Evolutionary conservation across 2,329 filamentous ascomycete species (phyloP).

Genomic region (Neurospora sp.): DNA sequence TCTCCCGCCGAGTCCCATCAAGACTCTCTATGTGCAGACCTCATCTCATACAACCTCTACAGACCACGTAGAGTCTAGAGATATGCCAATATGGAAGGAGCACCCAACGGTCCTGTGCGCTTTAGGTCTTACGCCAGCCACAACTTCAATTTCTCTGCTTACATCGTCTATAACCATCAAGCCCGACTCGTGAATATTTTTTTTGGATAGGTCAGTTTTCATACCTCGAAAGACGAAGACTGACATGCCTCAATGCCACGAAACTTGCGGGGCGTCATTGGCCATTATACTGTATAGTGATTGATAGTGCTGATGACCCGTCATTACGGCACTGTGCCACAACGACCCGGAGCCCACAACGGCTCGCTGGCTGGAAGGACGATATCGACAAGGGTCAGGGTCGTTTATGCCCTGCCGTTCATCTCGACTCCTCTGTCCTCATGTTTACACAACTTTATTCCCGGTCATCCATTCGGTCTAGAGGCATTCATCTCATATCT

Average conservation of each 20-base stretch:
- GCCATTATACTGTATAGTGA: background rate
- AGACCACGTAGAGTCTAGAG: background rate
- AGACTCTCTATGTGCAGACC: background rate
- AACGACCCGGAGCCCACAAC: background rate
- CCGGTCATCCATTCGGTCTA: background rate
- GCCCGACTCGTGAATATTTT: background rate
- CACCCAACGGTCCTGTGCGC: background rate
- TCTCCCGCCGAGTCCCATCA: background rate
- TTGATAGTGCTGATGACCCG: background rate
- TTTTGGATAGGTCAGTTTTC: background rate
- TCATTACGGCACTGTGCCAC: background rate
- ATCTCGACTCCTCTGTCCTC: background rate
- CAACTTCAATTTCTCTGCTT: background rate
- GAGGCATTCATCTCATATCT: background rate
- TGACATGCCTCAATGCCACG: background rate
- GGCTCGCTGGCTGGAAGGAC: background rate
- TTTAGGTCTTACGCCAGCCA: background rate
- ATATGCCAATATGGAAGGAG: background rate
- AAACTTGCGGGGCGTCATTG: background rate
- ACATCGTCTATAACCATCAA: background rate
- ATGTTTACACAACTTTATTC: background rate
- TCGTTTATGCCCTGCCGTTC: background rate
- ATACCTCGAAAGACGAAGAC: background rate
- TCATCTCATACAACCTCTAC: background rate
- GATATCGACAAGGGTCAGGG: background rate